A percentile compares a stretch with the other conserved stretches of the same genome.
Evolutionary conservation across 2,329 filamentous ascomycete species (phyloP).

Genomic region (Rasamsonia emersonii): DNA sequence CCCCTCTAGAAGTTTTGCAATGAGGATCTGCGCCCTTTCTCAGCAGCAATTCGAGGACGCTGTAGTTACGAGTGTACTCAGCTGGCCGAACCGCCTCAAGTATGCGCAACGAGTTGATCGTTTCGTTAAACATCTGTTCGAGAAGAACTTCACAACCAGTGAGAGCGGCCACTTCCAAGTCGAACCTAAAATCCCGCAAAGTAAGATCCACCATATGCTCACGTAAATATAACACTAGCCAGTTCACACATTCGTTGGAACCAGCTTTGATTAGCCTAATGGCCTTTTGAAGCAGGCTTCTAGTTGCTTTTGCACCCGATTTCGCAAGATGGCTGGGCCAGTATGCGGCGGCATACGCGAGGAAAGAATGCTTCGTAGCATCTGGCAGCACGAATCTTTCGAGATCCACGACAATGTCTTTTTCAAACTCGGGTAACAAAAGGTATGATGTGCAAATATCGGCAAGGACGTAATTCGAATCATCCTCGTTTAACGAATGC

Average conservation of each 20-base stretch:
- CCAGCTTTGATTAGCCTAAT: background rate
- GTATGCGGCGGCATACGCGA: background rate
- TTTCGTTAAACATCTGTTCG: background rate
- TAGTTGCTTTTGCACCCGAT: background rate
- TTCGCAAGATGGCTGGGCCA: background rate
- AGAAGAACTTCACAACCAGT: background rate
- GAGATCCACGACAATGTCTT: background rate
- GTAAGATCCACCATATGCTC: background rate
- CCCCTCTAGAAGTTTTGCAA: background rate
- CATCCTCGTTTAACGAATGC: constrained; percentile 1
- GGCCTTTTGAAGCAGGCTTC: background rate
- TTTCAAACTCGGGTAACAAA: constrained; percentile 4
- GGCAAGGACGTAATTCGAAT: constrained; percentile 6
- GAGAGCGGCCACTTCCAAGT: background rate
- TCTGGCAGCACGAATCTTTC: background rate
- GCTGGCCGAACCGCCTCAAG: constrained; percentile 1
- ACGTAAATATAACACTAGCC: background rate
- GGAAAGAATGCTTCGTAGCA: background rate
- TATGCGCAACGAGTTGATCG: background rate
- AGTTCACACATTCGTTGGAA: background rate
- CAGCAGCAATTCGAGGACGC: background rate
- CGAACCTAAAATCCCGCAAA: background rate
- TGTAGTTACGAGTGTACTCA: background rate
- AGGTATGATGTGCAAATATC: constrained; percentile 7
- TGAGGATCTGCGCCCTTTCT: constrained; percentile 2